Evolutionary conservation across 1,139 yeast genomes (phyloP), one percentile per base, ranked within the genome.

Genomic region (Hyphopichia pseudoburtonii): DNA sequence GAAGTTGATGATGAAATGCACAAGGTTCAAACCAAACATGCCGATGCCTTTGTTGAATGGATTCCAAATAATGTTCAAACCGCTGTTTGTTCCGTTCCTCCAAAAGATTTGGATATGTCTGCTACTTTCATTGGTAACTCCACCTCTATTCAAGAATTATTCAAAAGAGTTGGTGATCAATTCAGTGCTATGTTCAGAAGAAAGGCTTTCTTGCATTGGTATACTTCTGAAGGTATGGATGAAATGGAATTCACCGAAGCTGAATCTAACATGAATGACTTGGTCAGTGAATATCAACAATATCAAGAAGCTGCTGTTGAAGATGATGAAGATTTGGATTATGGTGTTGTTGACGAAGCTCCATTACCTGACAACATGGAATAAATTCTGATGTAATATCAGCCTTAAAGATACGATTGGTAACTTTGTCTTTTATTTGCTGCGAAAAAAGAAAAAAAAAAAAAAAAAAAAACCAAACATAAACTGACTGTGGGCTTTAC

Each of bases 21-120:
- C 64, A 81, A 81, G 60, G 86, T 86, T 43, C 95, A 88, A 70
- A 79, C 85, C 43, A 82, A 85, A 65, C 84, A 87, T 65, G 74
- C 89, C 17, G 78, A 82, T 40, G 80, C 83, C 62, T 87, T 87
- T 57, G 97, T 89, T 41, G 96, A 89, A 64, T 89, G 96, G 96
- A 89, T 89, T 67, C 96, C 97, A 58, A 88, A 88, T 66, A 89
- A 89, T 61, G 96, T 89, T 47, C 96, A 89, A 71, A 86, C 95
- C 28, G 92, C 95, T 40, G 88, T 88, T 42, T 87, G 95, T 67
- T 82, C 92, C 15, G 92, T 87, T 46, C 86, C 96, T 32, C 96
- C 96, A 54, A 80, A 77, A 65, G 94, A 76, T 53, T 73, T 83
- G 56, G 90, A 85, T 56, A 86, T 86, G 88, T 73, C 95, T 42